Percentiles rank a stretch among this genome's conserved stretches.
phyloP scores from a whole-genome alignment of 805 yeast species.

The Candida alai region DNA sequence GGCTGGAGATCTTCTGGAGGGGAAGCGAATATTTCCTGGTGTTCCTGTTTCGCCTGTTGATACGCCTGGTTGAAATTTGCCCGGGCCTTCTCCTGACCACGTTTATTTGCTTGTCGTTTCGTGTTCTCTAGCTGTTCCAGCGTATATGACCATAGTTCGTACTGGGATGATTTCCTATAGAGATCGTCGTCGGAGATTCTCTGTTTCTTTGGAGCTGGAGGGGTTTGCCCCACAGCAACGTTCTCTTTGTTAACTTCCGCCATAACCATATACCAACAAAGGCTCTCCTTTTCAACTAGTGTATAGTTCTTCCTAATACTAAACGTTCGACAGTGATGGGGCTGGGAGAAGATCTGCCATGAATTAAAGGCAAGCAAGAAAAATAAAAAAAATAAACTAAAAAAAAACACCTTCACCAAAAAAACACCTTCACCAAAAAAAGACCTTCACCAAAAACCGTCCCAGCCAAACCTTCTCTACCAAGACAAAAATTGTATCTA shows the following conservation, averaged over 20 bases:
- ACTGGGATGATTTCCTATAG: slow-evolving; percentile 84
- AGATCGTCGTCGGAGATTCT: slow-evolving; percentile 76
- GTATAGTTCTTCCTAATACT: too few relatives aligned
- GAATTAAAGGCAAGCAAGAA: neutral
- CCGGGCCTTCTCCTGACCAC: slow-evolving; percentile 44
- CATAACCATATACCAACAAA: slow-evolving; percentile 15
- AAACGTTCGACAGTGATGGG: too few relatives aligned
- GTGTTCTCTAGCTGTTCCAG: slow-evolving; percentile 48
- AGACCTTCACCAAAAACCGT: too few relatives aligned
- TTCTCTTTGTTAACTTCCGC: slow-evolving; percentile 47
- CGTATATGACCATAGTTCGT: slow-evolving; percentile 80
- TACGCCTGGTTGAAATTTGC: slow-evolving; percentile 25
- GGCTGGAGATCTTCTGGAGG: slow-evolving; percentile 26
- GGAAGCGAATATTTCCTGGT: slow-evolving; percentile 27
- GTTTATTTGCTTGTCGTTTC: slow-evolving; percentile 49
- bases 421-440: neutral
- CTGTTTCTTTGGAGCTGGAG: slow-evolving; percentile 8
- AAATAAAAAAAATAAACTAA: slow-evolving; percentile 1
- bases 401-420: neutral
- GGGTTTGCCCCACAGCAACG: slow-evolving; percentile 37
- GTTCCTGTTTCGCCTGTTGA: slow-evolving; percentile 14
- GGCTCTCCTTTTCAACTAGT: too few relatives aligned
- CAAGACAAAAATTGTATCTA: too few relatives aligned
- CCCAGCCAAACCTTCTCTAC: too few relatives aligned
- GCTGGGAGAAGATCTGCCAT: too few relatives aligned